Evolutionary conservation across 805 yeast species (phyloP), one percentile per base, ranked within the genome.

Genomic region (Schizosaccharomyces pombe): DNA sequence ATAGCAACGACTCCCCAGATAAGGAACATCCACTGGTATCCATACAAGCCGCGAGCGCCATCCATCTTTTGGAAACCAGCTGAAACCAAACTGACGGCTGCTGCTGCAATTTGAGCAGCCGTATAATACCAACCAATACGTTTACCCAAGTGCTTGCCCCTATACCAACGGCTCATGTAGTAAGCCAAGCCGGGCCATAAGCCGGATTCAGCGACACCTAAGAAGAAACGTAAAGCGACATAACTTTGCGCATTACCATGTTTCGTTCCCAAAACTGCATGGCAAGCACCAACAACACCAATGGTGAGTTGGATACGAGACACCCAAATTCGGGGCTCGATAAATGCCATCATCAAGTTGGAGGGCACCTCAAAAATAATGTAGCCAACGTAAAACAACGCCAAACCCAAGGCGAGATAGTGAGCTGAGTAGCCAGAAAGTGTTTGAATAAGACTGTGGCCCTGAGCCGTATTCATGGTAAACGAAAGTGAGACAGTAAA

Each of bases 21-120:
- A 56, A 85, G 69, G 65, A 78, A 85, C 72, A 82, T 73, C 94
- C 93, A 85, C 67, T 81, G 85, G 80, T 85, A 85, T 32, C 94
- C 95, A 52, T 79, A 74, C 56, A 71, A 70, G 1, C 94, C 94
- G 32, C 76, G 67, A 16, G 60, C 67, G 57, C 79, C 80, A 63
- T 85, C 87, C 77, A 85, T 80, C 59, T 75, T 79, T 64, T 85
- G 94, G 70, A 85, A 82, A 0, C 93, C 94, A 2, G 94, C 95
- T 55, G 82, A 76, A 12, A 85, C 85, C 55, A 85, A 72, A 43
- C 94, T 94, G 6, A 87, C 86, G 6, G 78, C 89, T n/a, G 94
- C 78, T 0, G 94, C 87, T 49, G 87, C 78, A n/a, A 85, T 64
- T 66, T 85, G 95, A 1, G 95, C 93, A 22, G 95, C 95, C 1